Conservation (phyloP, 345 rosid species). For the Populus deltoides region DNA sequence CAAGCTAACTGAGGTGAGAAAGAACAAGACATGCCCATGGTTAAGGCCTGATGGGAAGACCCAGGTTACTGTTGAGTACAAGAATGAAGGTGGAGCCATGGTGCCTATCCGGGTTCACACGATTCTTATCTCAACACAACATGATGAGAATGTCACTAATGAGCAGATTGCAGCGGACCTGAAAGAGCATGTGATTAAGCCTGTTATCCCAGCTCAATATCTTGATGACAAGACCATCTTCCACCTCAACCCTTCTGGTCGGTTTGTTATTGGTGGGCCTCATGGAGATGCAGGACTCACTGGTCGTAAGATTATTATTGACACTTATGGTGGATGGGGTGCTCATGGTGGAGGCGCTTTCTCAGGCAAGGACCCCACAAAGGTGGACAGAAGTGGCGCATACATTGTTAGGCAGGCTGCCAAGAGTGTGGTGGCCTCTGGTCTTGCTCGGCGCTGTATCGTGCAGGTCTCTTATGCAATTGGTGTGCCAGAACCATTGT, state of each 20-base stretch:
- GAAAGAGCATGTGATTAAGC: slow-evolving; percentile 71
- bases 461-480: slow-evolving; percentile 79
- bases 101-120: slow-evolving; percentile 71
- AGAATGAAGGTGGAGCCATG: slow-evolving; percentile 67
- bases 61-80: slow-evolving; percentile 73
- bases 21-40: slow-evolving; percentile 74
- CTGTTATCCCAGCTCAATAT: slow-evolving; percentile 64
- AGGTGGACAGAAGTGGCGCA: slow-evolving; percentile 84
- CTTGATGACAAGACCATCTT: slow-evolving; percentile 75
- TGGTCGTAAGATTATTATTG: slow-evolving; percentile 74
- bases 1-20: slow-evolving; percentile 76
- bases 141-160: slow-evolving; percentile 74
- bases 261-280: slow-evolving; percentile 81
- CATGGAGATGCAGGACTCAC: slow-evolving; percentile 87
- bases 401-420: slow-evolving; percentile 77
- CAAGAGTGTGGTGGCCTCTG: slow-evolving; percentile 69
- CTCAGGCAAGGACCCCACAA: slow-evolving; percentile 67
- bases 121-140: slow-evolving; percentile 75
- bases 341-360: slow-evolving; percentile 64
- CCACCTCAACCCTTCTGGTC: slow-evolving; percentile 78
- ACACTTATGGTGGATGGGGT: slow-evolving; percentile 64
- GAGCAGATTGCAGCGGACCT: slow-evolving; percentile 64
- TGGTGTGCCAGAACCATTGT: slow-evolving; percentile 66
- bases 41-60: slow-evolving; percentile 86
- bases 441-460: slow-evolving; percentile 71